These are phyloP conservation scores for Diaporthe humulicola DNA, from an alignment of 2,329 filamentous ascomycete genomes.

Conservation along the genomic window DNA sequence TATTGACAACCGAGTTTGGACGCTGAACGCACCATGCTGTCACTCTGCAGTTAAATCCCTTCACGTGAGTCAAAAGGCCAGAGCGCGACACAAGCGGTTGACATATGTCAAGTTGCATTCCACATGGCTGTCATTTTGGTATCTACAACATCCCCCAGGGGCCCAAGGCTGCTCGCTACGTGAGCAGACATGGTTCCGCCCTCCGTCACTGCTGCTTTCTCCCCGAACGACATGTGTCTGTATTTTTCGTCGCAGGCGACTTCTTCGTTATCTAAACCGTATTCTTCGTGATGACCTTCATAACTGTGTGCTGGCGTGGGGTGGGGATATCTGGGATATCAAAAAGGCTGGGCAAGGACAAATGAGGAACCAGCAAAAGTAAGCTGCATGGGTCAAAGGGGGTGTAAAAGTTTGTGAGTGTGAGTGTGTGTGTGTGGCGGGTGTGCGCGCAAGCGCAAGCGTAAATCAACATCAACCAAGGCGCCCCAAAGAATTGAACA, in stretches of 20 bases:
- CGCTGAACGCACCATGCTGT: neutral
- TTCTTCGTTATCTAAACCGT: constrained; percentile 30
- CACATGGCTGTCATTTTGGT: constrained; percentile 23
- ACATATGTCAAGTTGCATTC: neutral
- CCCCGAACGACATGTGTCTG: neutral
- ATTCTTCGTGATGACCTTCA: constrained; percentile 21
- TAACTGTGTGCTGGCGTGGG: constrained; percentile 26
- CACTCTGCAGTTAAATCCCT: neutral
- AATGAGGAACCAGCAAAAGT: constrained; percentile 26
- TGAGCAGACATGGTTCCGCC: neutral
- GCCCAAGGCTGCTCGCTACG: neutral
- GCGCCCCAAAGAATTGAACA: neutral
- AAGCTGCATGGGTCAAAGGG: neutral
- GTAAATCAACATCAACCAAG: neutral
- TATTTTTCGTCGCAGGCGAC: neutral
- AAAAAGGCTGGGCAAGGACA: constrained; percentile 28
- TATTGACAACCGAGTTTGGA: neutral
- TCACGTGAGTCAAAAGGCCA: neutral
- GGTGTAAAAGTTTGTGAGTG: neutral
- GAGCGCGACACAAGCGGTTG: neutral
- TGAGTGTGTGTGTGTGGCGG: neutral
- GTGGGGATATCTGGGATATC: constrained; percentile 36
- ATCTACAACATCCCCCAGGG: constrained; percentile 20
- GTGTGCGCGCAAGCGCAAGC: neutral
- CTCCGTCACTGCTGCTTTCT: neutral